Evolutionary conservation across 2,329 filamentous ascomycete species (phyloP).

Genomic region (Aciculosporium take): DNA sequence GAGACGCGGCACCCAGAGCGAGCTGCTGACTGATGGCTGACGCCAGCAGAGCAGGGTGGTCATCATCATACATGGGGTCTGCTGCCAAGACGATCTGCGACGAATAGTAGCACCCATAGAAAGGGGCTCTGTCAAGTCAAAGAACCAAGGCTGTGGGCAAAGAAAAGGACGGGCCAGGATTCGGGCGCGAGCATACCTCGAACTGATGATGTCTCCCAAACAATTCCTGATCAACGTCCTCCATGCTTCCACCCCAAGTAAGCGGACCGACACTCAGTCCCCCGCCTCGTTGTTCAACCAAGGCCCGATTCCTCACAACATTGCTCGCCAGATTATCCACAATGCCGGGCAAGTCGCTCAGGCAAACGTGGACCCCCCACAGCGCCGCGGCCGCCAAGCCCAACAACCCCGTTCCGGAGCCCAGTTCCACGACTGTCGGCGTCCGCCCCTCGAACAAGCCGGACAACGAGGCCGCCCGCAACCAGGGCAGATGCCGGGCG

Average conservation of each 20-base stretch:
- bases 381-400: constrained; percentile 70
- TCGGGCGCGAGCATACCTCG: constrained; percentile 21
- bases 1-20: constrained; percentile 36
- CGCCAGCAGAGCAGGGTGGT: constrained; percentile 63
- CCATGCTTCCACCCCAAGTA: constrained; percentile 52
- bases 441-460: constrained; percentile 26
- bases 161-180: too few relatives aligned
- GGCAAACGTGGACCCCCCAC: constrained; percentile 49
- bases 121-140: too few relatives aligned
- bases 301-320: constrained; percentile 44
- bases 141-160: background rate
- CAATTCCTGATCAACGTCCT: constrained; percentile 28
- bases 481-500: constrained; percentile 50
- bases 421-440: constrained; percentile 55
- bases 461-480: constrained; percentile 30
- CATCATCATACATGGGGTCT: constrained; percentile 74
- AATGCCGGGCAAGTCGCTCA: constrained; percentile 79
- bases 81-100: constrained; percentile 63
- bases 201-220: constrained; percentile 37
- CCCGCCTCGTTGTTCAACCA: constrained; percentile 41
- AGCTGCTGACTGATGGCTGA: constrained; percentile 58
- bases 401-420: constrained; percentile 81
- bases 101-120: background rate
- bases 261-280: constrained; percentile 49
- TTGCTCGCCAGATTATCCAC: constrained; percentile 70